Percentiles rank a stretch among this genome's conserved stretches.
Evolutionary conservation across 768 basidiomycete species (phyloP).

Genomic region (Mrakia hoshinonis): DNA sequence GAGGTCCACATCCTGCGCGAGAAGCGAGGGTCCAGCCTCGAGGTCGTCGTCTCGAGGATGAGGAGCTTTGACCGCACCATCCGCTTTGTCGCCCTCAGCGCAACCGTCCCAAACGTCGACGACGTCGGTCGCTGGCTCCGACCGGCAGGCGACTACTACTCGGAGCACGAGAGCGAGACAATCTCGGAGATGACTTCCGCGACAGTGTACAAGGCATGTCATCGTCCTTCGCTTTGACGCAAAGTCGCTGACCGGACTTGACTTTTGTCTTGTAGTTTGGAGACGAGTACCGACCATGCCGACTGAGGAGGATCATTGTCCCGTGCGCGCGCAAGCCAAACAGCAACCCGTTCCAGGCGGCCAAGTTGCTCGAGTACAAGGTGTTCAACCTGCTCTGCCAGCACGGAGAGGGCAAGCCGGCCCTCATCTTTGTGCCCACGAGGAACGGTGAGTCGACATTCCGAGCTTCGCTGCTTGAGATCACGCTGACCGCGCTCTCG

Average conservation of each 20-base stretch:
- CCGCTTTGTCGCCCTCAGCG: constrained; percentile 82
- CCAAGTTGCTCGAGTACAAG: constrained; percentile 54
- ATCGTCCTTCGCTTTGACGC: too few relatives aligned
- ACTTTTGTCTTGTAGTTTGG: constrained; percentile 57
- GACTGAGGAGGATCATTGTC: constrained; percentile 62
- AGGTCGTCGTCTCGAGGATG: constrained; percentile 92
- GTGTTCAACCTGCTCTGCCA: constrained; percentile 64
- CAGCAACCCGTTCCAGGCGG: constrained; percentile 46
- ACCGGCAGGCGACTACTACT: constrained; percentile 19
- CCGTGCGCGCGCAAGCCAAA: constrained; percentile 54
- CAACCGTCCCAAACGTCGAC: constrained; percentile 76
- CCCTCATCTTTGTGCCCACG: constrained; percentile 79
- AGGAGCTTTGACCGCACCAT: constrained; percentile 60
- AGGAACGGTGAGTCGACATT: constrained; percentile 46
- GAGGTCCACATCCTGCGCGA: constrained; percentile 92
- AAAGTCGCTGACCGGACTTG: not conserved
- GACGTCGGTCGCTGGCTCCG: constrained; percentile 88
- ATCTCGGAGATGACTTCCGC: constrained; percentile 45
- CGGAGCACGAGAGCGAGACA: not conserved
- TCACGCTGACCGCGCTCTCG: not conserved
- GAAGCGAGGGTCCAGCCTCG: constrained; percentile 77
- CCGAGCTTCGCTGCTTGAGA: not conserved
- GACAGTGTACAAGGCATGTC: constrained; percentile 58
- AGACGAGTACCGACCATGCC: constrained; percentile 83
- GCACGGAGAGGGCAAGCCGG: constrained; percentile 70